Conservation (phyloP, 73 alveolate species). For the Paramecium sexaurelia region DNA sequence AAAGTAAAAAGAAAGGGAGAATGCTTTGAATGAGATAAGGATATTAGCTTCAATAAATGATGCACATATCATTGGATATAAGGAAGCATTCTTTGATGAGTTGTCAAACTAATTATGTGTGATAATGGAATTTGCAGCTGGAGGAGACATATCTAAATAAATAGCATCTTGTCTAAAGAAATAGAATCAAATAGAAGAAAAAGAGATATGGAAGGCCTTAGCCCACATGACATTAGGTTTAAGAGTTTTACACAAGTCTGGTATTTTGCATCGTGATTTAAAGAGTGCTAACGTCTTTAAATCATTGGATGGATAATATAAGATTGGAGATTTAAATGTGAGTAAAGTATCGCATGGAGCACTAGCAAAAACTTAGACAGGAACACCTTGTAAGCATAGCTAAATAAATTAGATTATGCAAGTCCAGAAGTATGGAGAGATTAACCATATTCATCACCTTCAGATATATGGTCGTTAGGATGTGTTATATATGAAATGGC, state of each 20-base stretch:
- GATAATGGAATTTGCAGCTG: constrained; percentile 82
- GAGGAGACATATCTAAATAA: constrained; percentile 76
- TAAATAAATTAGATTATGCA: constrained; percentile 61
- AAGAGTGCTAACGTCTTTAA: constrained; percentile 82
- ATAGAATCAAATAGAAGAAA: constrained; percentile 69
- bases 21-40: constrained; percentile 86
- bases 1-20: constrained; percentile 70
- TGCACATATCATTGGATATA: constrained; percentile 68
- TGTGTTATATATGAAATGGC: constrained; percentile 81
- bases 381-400: neutral
- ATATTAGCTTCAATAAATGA: constrained; percentile 76
- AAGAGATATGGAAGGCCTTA: constrained; percentile 78
- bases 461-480: constrained; percentile 78
- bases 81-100: constrained; percentile 80
- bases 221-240: constrained; percentile 75
- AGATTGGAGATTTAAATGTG: constrained; percentile 45
- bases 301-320: constrained; percentile 65
- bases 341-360: constrained; percentile 46
- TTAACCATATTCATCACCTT: constrained; percentile 69
- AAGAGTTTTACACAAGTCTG: constrained; percentile 67
- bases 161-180: constrained; percentile 69
- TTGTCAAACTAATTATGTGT: constrained; percentile 60
- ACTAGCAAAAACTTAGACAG: constrained; percentile 25
- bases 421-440: constrained; percentile 83
- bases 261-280: constrained; percentile 77